Evolutionary conservation across 257 asterid species (phyloP).

Genomic region (Handroanthus guayacan): DNA sequence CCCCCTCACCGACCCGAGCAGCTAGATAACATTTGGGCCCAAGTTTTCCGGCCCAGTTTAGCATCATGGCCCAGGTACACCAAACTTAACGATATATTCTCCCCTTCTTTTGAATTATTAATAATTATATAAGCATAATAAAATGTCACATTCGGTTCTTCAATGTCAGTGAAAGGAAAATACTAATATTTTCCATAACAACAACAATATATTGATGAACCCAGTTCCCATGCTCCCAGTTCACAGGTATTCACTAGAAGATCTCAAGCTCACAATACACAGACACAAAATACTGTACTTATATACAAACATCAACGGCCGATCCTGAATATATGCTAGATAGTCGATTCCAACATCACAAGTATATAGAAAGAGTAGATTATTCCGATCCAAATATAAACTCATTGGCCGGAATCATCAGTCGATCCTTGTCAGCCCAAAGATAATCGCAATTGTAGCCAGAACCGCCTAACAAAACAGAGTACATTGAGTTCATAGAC

Average conservation of each 20-base stretch:
- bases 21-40: no score
- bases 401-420: constrained; percentile 37
- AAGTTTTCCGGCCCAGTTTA: no score
- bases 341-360: constrained; percentile 7
- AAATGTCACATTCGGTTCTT: no score
- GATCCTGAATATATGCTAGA: not conserved
- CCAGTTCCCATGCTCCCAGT: not conserved
- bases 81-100: no score
- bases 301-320: constrained; percentile 20
- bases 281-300: constrained; percentile 17
- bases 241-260: not conserved
- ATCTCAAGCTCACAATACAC: not conserved
- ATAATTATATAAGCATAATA: no score
- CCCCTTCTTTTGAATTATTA: no score
- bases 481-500: constrained; percentile 5
- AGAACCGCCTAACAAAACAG: constrained; percentile 67
- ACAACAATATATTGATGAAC: not conserved
- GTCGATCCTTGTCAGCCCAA: constrained; percentile 62
- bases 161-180: no score
- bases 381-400: constrained; percentile 19
- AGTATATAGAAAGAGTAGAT: constrained; percentile 9
- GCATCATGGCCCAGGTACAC: no score
- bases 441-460: constrained; percentile 60
- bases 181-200: not conserved
- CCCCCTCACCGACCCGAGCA: no score